Conservation (phyloP, 225 moss, liverwort and hornwort species). For the Physcomitrium patens region DNA sequence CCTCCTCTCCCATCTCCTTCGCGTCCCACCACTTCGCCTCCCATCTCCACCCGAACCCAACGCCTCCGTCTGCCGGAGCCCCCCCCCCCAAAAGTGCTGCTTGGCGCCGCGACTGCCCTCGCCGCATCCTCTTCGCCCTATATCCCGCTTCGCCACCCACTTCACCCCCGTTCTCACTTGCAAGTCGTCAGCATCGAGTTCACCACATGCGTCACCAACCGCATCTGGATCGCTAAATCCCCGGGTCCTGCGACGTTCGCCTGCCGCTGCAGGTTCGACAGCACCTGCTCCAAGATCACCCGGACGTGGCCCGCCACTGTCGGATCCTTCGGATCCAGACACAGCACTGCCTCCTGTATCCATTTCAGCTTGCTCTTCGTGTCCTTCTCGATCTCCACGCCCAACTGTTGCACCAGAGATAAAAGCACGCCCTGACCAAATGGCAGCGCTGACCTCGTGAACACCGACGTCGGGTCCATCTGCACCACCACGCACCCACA, state of each 20-base stretch:
- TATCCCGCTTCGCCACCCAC: conserved; percentile 22
- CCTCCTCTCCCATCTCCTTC: conserved; percentile 32
- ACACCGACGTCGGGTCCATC: conserved; percentile 78
- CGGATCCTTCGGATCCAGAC: conserved; percentile 90
- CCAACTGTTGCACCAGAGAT: conserved; percentile 91
- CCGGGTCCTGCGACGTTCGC: conserved; percentile 66
- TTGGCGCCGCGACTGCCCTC: conserved; percentile 15
- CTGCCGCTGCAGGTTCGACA: conserved; percentile 82
- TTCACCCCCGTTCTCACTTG: conserved; percentile 57
- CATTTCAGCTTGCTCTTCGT: conserved; percentile 82
- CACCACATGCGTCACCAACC: conserved; percentile 90
- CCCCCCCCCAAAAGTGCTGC: conserved; percentile 21
- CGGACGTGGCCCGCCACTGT: conserved; percentile 85
- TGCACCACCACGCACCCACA: conserved; percentile 29
- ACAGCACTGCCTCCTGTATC: conserved; percentile 90
- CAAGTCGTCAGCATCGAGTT: conserved; percentile 95
- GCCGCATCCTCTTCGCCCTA: conserved; percentile 16
- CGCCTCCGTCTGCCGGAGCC: conserved; percentile 24
- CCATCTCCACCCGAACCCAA: conserved; percentile 30
- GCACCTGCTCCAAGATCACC: conserved; percentile 85
- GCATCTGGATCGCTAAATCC: conserved; percentile 77
- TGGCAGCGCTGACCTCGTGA: conserved; percentile 68
- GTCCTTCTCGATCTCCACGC: conserved; percentile 86
- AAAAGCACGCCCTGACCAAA: conserved; percentile 85
- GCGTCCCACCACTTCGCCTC: conserved; percentile 26